Evolutionary conservation across 352 stramenopile genomes (phyloP).

Genomic region (Pythium grandisporangium): DNA sequence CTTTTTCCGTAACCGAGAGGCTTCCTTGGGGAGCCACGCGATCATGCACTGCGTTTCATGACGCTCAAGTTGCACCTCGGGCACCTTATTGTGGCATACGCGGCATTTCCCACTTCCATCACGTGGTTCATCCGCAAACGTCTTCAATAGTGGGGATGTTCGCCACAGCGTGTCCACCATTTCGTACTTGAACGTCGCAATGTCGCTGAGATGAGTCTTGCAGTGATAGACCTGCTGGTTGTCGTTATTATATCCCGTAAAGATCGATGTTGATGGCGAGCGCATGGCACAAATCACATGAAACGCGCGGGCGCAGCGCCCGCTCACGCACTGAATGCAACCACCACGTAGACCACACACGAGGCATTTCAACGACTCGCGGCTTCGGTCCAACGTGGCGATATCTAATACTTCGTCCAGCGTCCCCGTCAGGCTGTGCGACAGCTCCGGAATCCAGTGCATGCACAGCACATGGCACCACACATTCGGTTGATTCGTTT

Average conservation of each 20-base stretch:
- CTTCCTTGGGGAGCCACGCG: slow-evolving; percentile 37
- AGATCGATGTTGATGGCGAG: slow-evolving; percentile 52
- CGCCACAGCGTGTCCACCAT: slow-evolving; percentile 63
- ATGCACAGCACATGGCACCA: slow-evolving; percentile 82
- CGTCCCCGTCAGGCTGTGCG: slow-evolving; percentile 40
- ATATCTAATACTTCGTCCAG: slow-evolving; percentile 65
- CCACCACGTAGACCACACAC: slow-evolving; percentile 75
- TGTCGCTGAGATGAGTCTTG: slow-evolving; percentile 62
- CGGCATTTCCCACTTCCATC: slow-evolving; percentile 32
- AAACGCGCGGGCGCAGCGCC: slow-evolving; percentile 73
- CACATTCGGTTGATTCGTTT: slow-evolving; percentile 38
- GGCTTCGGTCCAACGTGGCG: slow-evolving; percentile 47
- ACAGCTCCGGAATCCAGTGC: slow-evolving; percentile 85
- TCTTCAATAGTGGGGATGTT: slow-evolving; percentile 11
- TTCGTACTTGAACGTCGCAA: slow-evolving; percentile 43
- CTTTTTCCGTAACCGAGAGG: slow-evolving; percentile 23
- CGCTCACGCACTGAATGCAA: slow-evolving; percentile 85
- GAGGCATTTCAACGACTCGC: slow-evolving; percentile 63
- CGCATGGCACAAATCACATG: slow-evolving; percentile 79
- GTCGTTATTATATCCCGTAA: slow-evolving; percentile 72
- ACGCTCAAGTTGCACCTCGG: slow-evolving; percentile 16
- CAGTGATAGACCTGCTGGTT: slow-evolving; percentile 83
- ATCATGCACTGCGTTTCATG: slow-evolving; percentile 65
- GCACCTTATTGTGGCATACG: slow-evolving; percentile 46
- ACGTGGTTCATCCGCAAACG: slow-evolving; percentile 19